These are phyloP conservation scores for Candida tibetensis DNA, from an alignment of 805 yeast genomes.

Conservation along the genomic window DNA sequence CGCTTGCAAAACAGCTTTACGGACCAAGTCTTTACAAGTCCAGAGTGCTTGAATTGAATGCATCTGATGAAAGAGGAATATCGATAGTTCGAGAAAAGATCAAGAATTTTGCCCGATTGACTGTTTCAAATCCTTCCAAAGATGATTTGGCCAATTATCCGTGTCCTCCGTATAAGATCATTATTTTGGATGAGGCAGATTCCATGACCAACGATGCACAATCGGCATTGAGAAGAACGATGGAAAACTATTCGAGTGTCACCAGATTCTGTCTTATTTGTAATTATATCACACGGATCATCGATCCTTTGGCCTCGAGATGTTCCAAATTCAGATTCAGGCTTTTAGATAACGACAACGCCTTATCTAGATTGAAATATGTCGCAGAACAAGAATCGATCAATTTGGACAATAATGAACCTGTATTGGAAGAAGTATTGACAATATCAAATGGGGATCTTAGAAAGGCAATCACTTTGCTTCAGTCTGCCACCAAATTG, in stretches of 20 bases:
- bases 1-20: conserved; percentile 74
- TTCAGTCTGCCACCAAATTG: conserved; percentile 78
- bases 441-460: conserved; percentile 84
- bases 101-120: conserved; percentile 80
- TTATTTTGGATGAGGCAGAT: conserved; percentile 93
- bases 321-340: conserved; percentile 94
- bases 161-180: conserved; percentile 94
- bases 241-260: conserved; percentile 85
- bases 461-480: conserved; percentile 84
- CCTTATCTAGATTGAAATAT: conserved; percentile 61
- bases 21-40: conserved; percentile 66
- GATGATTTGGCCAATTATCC: conserved; percentile 75
- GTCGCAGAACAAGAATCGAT: conserved; percentile 48
- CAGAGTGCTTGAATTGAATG: conserved; percentile 79
- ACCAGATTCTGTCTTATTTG: conserved; percentile 92
- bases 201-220: conserved; percentile 98
- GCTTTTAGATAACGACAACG: conserved; percentile 67
- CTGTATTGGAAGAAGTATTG: conserved; percentile 61
- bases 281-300: conserved; percentile 93
- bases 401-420: conserved; percentile 35
- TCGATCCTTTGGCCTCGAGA: conserved; percentile 94
- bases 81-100: conserved; percentile 82
- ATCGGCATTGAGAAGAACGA: conserved; percentile 88
- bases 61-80: conserved; percentile 90
- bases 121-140: conserved; percentile 75